These are phyloP conservation scores for Cyclocybe cylindracea DNA, from an alignment of 768 basidiomycete genomes.

Conservation along the genomic window DNA sequence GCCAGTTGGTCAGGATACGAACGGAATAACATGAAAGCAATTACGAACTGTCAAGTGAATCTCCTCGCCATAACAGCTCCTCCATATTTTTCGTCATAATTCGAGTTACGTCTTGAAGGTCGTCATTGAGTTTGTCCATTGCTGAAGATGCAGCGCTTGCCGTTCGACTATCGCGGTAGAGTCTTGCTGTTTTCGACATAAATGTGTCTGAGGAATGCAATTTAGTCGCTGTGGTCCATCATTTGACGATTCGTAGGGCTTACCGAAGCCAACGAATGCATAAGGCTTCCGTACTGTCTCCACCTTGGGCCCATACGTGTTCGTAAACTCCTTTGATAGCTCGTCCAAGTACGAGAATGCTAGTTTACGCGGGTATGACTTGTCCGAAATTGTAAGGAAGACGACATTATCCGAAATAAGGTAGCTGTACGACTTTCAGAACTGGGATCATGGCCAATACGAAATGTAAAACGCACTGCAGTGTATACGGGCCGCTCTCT, in stretches of 20 bases:
- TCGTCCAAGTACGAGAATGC: conserved; percentile 98
- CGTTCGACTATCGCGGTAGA: conserved; percentile 93
- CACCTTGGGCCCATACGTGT: conserved; percentile 91
- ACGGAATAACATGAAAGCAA: not conserved
- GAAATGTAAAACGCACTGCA: conserved; percentile 69
- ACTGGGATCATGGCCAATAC: not conserved
- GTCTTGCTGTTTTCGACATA: conserved; percentile 95
- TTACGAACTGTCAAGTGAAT: conserved; percentile 88
- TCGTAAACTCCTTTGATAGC: conserved; percentile 92
- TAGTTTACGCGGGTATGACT: conserved; percentile 95
- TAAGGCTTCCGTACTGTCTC: conserved; percentile 95
- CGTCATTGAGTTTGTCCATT: conserved; percentile 90
- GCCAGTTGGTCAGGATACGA: not conserved
- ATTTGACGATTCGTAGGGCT: conserved; percentile 26
- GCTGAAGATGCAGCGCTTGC: conserved; percentile 69
- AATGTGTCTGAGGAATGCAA: conserved; percentile 75
- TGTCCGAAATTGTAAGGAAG: conserved; percentile 93
- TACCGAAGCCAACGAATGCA: conserved; percentile 97
- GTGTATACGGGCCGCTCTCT: conserved; percentile 91
- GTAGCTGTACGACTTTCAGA: conserved; percentile 60
- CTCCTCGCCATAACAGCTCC: conserved; percentile 96
- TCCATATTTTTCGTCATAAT: conserved; percentile 99
- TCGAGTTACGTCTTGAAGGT: conserved; percentile 95
- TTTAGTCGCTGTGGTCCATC: not conserved
- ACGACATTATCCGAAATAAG: conserved; percentile 93